Percentiles rank a stretch among this genome's conserved stretches.
Evolutionary conservation across 768 basidiomycete genomes (phyloP).

Genomic region (Cubamyces sp.): DNA sequence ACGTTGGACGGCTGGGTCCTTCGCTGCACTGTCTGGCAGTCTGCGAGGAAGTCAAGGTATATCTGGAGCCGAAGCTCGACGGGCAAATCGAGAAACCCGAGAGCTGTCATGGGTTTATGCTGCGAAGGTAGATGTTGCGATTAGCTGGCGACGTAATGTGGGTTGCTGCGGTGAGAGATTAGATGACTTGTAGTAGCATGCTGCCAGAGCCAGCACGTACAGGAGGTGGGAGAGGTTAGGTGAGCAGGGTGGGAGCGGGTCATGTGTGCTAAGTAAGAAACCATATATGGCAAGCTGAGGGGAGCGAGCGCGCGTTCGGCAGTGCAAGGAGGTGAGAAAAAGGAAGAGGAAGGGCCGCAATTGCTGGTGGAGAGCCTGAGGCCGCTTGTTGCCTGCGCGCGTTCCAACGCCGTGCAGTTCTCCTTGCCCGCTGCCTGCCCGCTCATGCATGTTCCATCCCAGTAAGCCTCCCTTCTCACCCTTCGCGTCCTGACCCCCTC

Average conservation of each 20-base stretch:
- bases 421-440: conserved; percentile 34
- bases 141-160: neutral
- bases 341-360: neutral
- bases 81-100: conserved; percentile 36
- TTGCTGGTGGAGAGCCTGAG: neutral
- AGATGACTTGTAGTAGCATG: neutral
- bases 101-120: neutral
- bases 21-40: conserved; percentile 28
- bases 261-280: conserved; percentile 30
- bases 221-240: neutral
- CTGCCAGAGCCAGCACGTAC: neutral
- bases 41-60: conserved; percentile 37
- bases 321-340: neutral
- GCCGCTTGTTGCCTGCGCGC: neutral
- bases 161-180: neutral
- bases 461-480: conserved; percentile 14
- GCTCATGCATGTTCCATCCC: conserved; percentile 33
- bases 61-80: conserved; percentile 41
- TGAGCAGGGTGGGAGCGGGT: neutral
- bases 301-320: conserved; percentile 1
- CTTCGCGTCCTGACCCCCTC: conserved; percentile 10
- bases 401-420: conserved; percentile 6
- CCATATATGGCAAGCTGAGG: conserved; percentile 24
- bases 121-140: neutral
- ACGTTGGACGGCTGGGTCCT: conserved; percentile 39